Conservation (phyloP, 345 rosid species). For the Mallotus nudiflorus region DNA sequence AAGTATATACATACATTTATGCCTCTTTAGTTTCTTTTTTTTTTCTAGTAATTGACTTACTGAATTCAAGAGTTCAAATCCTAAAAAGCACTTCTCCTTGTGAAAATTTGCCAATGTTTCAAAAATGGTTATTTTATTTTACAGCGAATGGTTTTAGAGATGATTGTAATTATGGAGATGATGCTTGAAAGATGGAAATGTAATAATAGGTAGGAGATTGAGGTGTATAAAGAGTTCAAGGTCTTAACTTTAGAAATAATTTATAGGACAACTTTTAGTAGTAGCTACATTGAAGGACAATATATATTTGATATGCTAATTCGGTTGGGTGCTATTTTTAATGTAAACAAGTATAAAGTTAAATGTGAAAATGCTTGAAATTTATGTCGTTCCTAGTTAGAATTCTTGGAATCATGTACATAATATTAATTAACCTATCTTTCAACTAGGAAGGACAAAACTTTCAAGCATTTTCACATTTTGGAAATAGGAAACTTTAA, state of each 20-base stretch:
- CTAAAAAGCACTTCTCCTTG: neutral
- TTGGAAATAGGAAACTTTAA: too few relatives aligned
- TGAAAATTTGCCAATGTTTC: neutral
- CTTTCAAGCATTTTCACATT: too few relatives aligned
- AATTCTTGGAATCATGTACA: constrained; percentile 27
- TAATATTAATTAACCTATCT: too few relatives aligned
- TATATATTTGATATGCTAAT: constrained; percentile 38
- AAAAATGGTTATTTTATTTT: neutral
- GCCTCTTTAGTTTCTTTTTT: too few relatives aligned
- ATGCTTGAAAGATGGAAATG: constrained; percentile 51
- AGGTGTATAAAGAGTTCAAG: constrained; percentile 39
- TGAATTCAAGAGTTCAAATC: too few relatives aligned
- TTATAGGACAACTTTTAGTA: constrained; percentile 54
- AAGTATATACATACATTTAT: constrained; percentile 16
- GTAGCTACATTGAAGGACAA: constrained; percentile 44
- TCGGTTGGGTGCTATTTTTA: constrained; percentile 12
- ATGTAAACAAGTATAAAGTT: constrained; percentile 18
- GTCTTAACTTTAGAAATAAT: constrained; percentile 46
- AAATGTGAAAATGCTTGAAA: too few relatives aligned
- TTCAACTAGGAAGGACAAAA: too few relatives aligned
- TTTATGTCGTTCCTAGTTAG: too few relatives aligned
- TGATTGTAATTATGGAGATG: constrained; percentile 38
- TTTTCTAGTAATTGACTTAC: too few relatives aligned
- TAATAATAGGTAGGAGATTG: constrained; percentile 37
- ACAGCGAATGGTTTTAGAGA: constrained; percentile 39